A percentile compares a stretch with the other conserved stretches of the same genome.
These are phyloP conservation scores for Coemansia sp. DNA, from an alignment of 192 early-diverging fungal genomes.

Conservation along the genomic window DNA sequence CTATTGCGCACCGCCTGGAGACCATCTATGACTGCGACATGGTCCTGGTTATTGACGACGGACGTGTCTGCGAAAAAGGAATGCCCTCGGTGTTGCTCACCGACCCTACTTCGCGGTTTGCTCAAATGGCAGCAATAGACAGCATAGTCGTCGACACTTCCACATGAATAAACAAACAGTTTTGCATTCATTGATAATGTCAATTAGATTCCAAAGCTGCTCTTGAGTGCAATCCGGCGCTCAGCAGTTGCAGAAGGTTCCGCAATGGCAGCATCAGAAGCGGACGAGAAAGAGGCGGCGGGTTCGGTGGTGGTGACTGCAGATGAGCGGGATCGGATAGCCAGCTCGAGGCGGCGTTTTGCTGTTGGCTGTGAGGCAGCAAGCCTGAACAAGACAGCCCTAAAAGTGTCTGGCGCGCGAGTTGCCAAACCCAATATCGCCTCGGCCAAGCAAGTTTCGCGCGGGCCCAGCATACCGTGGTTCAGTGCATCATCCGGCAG, in stretches of 20 bases:
- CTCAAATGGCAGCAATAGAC: slow-evolving; percentile 2
- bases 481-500: not conserved
- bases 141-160: not conserved
- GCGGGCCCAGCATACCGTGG: not conserved
- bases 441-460: slow-evolving; percentile 6
- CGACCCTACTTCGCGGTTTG: not conserved
- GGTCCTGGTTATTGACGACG: slow-evolving; percentile 25
- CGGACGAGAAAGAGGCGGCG: too few relatives aligned
- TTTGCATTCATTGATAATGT: not conserved
- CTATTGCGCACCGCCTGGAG: slow-evolving; percentile 63
- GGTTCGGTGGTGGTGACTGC: too few relatives aligned
- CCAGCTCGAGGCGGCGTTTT: slow-evolving; percentile 22
- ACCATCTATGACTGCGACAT: slow-evolving; percentile 27
- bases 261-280: too few relatives aligned
- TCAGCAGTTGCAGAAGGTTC: too few relatives aligned
- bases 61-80: slow-evolving; percentile 25
- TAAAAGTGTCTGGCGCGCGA: slow-evolving; percentile 12
- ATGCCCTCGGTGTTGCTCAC: slow-evolving; percentile 8
- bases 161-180: not conserved
- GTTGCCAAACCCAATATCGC: slow-evolving; percentile 25
- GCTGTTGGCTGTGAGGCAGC: slow-evolving; percentile 21
- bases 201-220: slow-evolving; percentile 25
- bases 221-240: slow-evolving; percentile 22
- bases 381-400: slow-evolving; percentile 15
- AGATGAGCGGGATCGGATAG: slow-evolving; percentile 20